phyloP scores from a whole-genome alignment of 345 rosid genomes.

The Gossypium ekmanianum region DNA sequence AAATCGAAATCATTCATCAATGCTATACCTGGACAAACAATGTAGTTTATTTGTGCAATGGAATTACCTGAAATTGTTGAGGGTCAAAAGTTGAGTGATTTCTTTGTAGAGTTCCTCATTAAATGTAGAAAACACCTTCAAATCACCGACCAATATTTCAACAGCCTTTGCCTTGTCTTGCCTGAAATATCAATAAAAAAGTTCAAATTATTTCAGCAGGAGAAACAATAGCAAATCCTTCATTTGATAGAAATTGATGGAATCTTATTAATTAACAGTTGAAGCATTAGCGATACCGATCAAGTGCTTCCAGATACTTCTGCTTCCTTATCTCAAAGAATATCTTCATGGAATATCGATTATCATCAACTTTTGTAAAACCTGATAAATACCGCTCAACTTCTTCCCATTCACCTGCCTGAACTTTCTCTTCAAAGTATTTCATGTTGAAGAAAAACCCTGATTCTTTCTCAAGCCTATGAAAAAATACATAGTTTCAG shows the following conservation, averaged over 20 bases:
- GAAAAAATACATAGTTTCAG: neutral
- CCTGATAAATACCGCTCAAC: constrained; percentile 63
- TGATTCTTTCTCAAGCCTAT: constrained; percentile 68
- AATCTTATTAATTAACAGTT: neutral
- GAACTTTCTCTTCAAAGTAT: constrained; percentile 68
- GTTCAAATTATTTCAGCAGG: constrained; percentile 16
- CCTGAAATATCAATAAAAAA: neutral
- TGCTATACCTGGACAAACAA: neutral
- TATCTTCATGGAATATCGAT: constrained; percentile 76
- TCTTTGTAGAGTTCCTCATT: constrained; percentile 75
- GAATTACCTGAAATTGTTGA: constrained; percentile 15
- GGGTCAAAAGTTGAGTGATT: constrained; percentile 71
- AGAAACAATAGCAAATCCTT: neutral
- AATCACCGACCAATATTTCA: constrained; percentile 59
- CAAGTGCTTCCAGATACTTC: constrained; percentile 87
- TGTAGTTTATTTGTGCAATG: neutral
- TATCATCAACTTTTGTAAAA: constrained; percentile 65
- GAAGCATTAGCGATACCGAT: constrained; percentile 38
- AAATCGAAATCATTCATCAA: neutral
- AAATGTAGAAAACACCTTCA: constrained; percentile 68
- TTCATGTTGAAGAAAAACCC: constrained; percentile 71
- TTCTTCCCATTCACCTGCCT: constrained; percentile 74
- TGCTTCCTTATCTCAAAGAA: constrained; percentile 89
- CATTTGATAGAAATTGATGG: neutral
- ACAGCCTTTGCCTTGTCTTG: constrained; percentile 61